Evolutionary conservation across 257 asterid genomes (phyloP), one percentile per base, ranked within the genome.

Genomic region (Penstemon newberryi): DNA sequence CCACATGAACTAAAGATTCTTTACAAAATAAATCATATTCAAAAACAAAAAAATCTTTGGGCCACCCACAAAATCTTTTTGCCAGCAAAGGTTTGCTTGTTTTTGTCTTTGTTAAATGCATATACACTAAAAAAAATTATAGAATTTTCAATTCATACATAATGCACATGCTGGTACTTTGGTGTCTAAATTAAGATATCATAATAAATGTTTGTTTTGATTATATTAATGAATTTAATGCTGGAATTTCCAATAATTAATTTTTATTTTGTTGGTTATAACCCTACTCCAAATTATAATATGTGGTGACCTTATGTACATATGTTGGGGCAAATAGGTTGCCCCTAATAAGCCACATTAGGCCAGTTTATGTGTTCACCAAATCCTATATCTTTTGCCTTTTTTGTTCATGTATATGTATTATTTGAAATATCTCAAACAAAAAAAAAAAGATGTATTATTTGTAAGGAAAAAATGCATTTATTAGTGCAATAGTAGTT

Each of bases 51-150:
- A 70, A 76, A 25, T 69, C 70, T 80, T 70, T 51, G 77, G 82
- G 77, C 81, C 81, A 77, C 63, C 70, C 54, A 69, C 77, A 70
- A 70, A 70, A 76, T 80, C 77, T 70, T 73, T 63, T 70, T 70
- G 77, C 77, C 82, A 73, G 81, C 77, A 60, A 66, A 67, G 69
- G 74, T 51, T 63, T 62, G 61, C 47, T 80, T 76, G 75, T 67
- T 74, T 71, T 70, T 70, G 72, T 77, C 77, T 66, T 36, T 51
- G 15, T 69, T 60, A 73, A 76, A 60, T 69, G 60, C 62, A 66
- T n/a, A n/a, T 61, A 25, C 43, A 80, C 65, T 80, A 65, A 72
- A 25, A n/a, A 71, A 15, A 69, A 39, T 70, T 64, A 64, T 64
- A 9, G 56, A 63, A 79, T 72, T 75, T 78, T 60, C 70, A 60